Evolutionary conservation across 108 stramenopile species (phyloP).

Genomic region (Bacterosira constricta): DNA sequence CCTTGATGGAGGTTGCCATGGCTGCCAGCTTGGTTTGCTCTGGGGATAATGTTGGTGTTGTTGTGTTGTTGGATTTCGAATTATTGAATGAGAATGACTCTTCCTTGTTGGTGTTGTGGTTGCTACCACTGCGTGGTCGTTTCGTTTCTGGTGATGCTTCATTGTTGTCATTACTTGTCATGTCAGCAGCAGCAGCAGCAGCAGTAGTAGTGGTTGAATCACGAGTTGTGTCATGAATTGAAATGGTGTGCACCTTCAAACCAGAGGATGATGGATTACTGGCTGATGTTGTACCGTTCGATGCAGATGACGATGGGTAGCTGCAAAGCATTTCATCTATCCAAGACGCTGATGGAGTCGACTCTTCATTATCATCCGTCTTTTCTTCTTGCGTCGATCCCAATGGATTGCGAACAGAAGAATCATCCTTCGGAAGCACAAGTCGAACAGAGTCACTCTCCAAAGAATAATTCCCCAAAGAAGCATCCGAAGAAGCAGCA

Average conservation of each 20-base stretch:
- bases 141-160: conserved; percentile 31
- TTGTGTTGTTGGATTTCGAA: neutral
- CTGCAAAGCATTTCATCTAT: conserved; percentile 10
- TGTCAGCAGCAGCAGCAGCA: neutral
- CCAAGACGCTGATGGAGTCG: neutral
- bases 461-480: neutral
- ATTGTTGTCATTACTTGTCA: neutral
- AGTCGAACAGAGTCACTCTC: conserved; percentile 6
- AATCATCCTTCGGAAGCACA: conserved; percentile 33
- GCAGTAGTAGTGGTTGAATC: neutral
- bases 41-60: neutral
- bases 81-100: neutral
- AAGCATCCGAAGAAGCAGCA: conserved; percentile 3
- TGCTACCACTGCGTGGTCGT: conserved; percentile 28
- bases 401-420: neutral
- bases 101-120: neutral
- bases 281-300: neutral
- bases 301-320: neutral
- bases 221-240: neutral
- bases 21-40: neutral
- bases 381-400: no score
- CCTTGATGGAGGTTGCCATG: neutral
- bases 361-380: neutral
- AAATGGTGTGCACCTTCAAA: conserved; percentile 19
- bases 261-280: neutral